Base-by-base conservation (phyloP, 306 rosid genomes). In the Cicer yamashitae region DNA sequence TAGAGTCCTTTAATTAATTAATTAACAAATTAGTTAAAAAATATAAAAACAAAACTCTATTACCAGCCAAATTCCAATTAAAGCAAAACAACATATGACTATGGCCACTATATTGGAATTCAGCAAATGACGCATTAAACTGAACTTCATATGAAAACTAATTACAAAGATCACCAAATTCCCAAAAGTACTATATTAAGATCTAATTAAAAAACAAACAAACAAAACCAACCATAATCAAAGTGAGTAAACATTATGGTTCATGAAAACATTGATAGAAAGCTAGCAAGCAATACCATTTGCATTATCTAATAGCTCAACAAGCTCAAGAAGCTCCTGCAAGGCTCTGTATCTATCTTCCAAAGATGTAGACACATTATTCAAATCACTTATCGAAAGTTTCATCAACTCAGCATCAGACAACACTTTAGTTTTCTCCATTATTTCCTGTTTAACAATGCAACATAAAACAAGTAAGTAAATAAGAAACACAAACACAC, bases 341-440 rank as follows among this genome's bases (percentile, higher is more conserved):
- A 94, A 74, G 14, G 94, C 98, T 10, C 91, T 93, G 78, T 73
- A 77, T 37, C 85, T 89, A 82, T 94, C 93, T 86, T 88, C 91
- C 84, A 85, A 77, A 67, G 97, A 79, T 10, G 89, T 40, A 62
- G 96, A 91, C 41, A 77, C 80, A 79, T 94, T 91, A 50, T 82
- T 87, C 86, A 94, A 84, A 84, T 94, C 98, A 68, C 73, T 61
- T 58, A 94, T 77, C 1, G 96, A 89, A 64, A 91, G 83, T 78
- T 82, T 88, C 93, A 94, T 94, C 89, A 94, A 74, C 34, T 94
- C 86, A 12, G 88, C 89, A 78, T 91, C 98, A 4, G 98, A 88
- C 13, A 92, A 92, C 87, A 86, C 79, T 74, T 80, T 91, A 61
- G 88, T 60, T 81, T 82, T 75, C 80, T 94, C 93, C 91, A 94